phyloP scores from a whole-genome alignment of 257 asterid genomes.

The Lavandula angustifolia region DNA sequence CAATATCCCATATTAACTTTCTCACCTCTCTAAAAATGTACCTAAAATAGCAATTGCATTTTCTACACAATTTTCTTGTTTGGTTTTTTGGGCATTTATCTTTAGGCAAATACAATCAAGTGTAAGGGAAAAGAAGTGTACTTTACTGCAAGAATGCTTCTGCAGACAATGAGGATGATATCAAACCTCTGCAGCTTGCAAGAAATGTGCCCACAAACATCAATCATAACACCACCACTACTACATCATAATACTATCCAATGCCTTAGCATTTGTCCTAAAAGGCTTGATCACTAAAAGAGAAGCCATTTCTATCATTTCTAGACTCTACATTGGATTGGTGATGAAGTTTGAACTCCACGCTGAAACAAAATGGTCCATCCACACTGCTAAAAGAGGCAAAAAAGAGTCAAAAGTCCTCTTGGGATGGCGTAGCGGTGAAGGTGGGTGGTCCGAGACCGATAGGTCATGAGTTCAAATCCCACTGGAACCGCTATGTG shows the following conservation, averaged over 20 bases:
- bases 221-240: neutral
- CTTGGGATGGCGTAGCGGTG: no score
- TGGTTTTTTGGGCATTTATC: no score
- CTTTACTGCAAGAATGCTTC: neutral
- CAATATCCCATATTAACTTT: no score
- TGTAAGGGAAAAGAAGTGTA: neutral
- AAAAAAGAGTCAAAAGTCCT: no score
- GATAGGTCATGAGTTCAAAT: no score
- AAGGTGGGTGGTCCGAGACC: no score
- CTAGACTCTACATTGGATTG: neutral
- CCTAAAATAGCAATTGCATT: no score
- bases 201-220: neutral
- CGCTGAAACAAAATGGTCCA: conserved; percentile 32
- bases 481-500: no score
- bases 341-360: conserved; percentile 6
- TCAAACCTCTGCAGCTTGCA: neutral
- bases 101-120: no score
- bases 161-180: neutral
- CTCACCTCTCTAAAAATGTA: no score
- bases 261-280: neutral
- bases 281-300: neutral
- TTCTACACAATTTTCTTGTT: no score
- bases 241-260: neutral
- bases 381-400: conserved; percentile 23
- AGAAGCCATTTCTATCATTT: neutral